Base-by-base conservation (phyloP, 192 early-diverging fungal species). In the Pilobolus umbonatus region DNA sequence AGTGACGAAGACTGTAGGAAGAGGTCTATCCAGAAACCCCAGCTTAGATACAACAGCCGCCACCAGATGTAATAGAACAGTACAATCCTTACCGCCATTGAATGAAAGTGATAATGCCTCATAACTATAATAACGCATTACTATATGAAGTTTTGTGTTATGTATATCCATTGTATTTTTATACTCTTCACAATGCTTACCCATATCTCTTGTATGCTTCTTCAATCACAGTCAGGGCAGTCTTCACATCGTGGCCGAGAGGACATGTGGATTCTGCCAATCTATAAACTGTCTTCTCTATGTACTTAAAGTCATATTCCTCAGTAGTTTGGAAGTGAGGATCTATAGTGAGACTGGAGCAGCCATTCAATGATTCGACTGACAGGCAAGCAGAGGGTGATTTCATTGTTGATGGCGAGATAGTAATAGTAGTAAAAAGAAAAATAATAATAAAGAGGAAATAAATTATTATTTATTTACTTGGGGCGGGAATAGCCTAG, bases 81-180 rank as follows among this genome's bases (percentile, higher is more conserved):
- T 95, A 72, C 96, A 96, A 67, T 98, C 96, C 69, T 98, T 98
- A 15, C 96, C 96, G 8, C 96, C 96, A 64, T 98, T 98, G 61
- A 96, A 98, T 48, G 86, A 88, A 38, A 98, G 72, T 5, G 87
- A 82, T 10, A 95, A 47, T 5, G 75, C 73, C 0, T 80, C 68
- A 17, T 74, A 64, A 36, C 90, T 93, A 76, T 6, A 54, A 49
- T 26, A 29, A 44, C 10, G 29, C 28, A 22, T 52, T 11, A 46
- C n/a, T 14, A 54, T 8, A 34, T 35, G 30, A 54, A 54, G 31
- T n/a, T 3, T 32, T 35, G 34, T 8, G 34, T 35, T 35, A n/a
- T n/a, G n/a, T n/a, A n/a, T n/a, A n/a, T n/a, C n/a, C n/a, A n/a
- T n/a, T n/a, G n/a, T n/a, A n/a, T n/a, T n/a, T n/a, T n/a, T n/a